Conservation (phyloP, 441 rosid species). For the Syzygium syzygioides region DNA sequence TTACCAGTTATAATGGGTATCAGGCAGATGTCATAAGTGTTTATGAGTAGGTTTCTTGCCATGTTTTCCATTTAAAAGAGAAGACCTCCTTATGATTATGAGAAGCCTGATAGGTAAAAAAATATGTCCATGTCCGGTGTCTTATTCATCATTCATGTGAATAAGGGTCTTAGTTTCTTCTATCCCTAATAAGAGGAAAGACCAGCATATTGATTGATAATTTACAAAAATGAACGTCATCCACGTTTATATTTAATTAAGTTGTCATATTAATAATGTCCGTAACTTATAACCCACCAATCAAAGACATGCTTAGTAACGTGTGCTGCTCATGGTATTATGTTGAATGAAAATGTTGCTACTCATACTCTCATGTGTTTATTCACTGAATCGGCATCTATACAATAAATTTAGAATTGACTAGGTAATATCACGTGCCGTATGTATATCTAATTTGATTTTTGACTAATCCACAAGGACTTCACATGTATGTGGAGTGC, state of each 20-base stretch:
- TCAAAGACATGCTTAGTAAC: background rate
- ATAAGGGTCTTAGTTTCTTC: background rate
- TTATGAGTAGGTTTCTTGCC: background rate
- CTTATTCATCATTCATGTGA: background rate
- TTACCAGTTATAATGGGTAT: background rate
- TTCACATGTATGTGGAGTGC: background rate
- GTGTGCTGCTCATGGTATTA: background rate
- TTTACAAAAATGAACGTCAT: accelerated
- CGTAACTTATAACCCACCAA: background rate
- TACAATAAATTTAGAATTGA: background rate
- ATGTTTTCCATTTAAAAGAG: background rate
- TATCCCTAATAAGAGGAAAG: background rate
- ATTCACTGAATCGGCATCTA: too few species aligned
- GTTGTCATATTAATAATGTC: background rate
- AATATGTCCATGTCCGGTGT: background rate
- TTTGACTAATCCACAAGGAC: background rate
- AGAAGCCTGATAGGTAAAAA: background rate
- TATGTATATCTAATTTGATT: background rate
- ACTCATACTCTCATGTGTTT: background rate
- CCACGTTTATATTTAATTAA: background rate
- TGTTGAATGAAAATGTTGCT: background rate
- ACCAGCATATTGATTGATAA: background rate
- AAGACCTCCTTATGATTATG: background rate
- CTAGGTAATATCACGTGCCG: background rate
- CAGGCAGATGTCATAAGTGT: background rate